Conservation (phyloP, 1,284 basidiomycete genomes). For the Ceratobasidium sp. region DNA sequence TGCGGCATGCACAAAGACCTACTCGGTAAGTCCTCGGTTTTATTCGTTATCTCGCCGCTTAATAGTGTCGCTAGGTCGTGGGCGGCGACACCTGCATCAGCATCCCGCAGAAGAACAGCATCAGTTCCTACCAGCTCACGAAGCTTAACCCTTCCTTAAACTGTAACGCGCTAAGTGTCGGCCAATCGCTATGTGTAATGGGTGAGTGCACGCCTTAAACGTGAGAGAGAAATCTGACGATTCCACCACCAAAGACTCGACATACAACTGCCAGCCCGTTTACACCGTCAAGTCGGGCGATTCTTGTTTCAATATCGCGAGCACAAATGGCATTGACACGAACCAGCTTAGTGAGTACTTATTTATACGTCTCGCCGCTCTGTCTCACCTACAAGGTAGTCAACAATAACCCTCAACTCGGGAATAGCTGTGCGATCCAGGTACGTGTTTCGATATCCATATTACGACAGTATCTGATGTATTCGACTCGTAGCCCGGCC, state of each 20-base stretch:
- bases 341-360: background rate
- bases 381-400: background rate
- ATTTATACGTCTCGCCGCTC: background rate
- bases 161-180: constrained; percentile 1
- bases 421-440: background rate
- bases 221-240: too few species aligned
- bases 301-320: too few species aligned
- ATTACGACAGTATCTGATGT: too few species aligned
- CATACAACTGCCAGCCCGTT: too few species aligned
- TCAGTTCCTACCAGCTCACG: constrained; percentile 9
- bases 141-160: constrained; percentile 9
- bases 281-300: too few species aligned
- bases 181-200: constrained; percentile 4
- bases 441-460: too few species aligned
- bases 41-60: background rate
- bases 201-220: too few species aligned
- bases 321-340: background rate
- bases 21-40: background rate
- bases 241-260: too few species aligned
- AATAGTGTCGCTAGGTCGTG: too few species aligned
- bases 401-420: constrained; percentile 14
- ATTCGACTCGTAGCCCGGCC: background rate
- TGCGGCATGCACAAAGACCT: constrained; percentile 10
- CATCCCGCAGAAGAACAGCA: background rate
- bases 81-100: background rate